Conservation (phyloP, 148 eudicot species). For the Chenopodium album region DNA sequence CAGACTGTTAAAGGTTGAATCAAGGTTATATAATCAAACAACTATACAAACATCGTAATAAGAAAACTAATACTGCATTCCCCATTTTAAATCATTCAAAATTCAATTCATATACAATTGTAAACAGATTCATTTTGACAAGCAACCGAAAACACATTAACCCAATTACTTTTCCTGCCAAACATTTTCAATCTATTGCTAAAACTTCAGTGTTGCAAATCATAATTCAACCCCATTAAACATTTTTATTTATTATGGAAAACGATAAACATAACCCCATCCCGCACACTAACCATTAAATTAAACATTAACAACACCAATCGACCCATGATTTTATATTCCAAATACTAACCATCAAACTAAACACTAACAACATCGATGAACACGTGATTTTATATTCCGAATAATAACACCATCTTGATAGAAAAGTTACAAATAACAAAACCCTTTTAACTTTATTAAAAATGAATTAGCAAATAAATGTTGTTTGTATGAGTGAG, state of each 20-base stretch:
- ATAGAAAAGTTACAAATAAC: too few relatives aligned
- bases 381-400: background rate
- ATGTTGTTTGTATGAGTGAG: background rate
- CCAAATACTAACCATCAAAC: too few relatives aligned
- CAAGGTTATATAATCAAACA: background rate
- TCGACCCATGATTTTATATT: background rate
- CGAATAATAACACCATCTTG: too few relatives aligned
- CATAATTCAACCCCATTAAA: too few relatives aligned
- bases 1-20: conserved; percentile 38
- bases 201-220: too few relatives aligned
- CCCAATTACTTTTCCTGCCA: too few relatives aligned
- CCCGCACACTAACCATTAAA: too few relatives aligned
- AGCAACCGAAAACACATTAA: too few relatives aligned
- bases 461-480: too few relatives aligned
- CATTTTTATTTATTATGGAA: background rate
- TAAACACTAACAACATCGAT: background rate
- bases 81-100: background rate
- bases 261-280: background rate
- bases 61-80: background rate
- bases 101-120: background rate
- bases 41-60: background rate
- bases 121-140: background rate
- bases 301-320: background rate
- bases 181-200: too few relatives aligned
- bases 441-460: too few relatives aligned